Conservation (phyloP, 78 protist genomes). For the Anaeramoeba flamelloides region DNA sequence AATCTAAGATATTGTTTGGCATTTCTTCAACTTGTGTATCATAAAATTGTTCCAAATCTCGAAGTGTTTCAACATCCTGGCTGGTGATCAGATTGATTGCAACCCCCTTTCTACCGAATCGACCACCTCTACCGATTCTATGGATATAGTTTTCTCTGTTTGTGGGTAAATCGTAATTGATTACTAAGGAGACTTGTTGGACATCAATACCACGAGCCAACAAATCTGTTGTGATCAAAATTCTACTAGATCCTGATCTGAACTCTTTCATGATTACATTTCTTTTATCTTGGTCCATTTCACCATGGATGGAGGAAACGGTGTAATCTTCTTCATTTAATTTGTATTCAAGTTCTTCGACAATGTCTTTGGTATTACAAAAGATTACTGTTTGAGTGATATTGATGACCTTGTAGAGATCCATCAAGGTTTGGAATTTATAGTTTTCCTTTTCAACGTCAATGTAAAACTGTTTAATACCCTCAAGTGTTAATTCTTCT, state of each 20-base stretch:
- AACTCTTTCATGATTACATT: not conserved
- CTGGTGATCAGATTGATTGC: too few species aligned
- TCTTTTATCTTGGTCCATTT: conserved; percentile 5
- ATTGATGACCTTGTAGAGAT: conserved; percentile 90
- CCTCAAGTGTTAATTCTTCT: conserved; percentile 93
- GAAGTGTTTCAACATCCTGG: too few species aligned
- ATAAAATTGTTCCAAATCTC: too few species aligned
- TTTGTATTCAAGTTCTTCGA: not conserved
- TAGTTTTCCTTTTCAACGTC: conserved; percentile 76
- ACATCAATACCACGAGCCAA: conserved; percentile 25
- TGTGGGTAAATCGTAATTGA: conserved; percentile 8
- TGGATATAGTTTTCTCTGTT: conserved; percentile 6
- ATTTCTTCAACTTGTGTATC: too few species aligned
- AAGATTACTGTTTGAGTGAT: conserved; percentile 81
- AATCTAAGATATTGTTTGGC: too few species aligned
- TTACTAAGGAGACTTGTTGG: conserved; percentile 2
- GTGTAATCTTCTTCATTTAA: not conserved
- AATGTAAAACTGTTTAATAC: conserved; percentile 94
- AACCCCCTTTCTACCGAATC: too few species aligned
- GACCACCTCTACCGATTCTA: conserved; percentile 24
- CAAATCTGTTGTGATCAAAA: too few species aligned
- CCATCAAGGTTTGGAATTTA: conserved; percentile 93
- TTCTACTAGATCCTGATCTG: too few species aligned
- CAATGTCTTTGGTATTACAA: not conserved
- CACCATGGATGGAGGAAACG: conserved; percentile 19